Conservation (phyloP, 768 basidiomycete species). For the Rhizopogon roseolus region DNA sequence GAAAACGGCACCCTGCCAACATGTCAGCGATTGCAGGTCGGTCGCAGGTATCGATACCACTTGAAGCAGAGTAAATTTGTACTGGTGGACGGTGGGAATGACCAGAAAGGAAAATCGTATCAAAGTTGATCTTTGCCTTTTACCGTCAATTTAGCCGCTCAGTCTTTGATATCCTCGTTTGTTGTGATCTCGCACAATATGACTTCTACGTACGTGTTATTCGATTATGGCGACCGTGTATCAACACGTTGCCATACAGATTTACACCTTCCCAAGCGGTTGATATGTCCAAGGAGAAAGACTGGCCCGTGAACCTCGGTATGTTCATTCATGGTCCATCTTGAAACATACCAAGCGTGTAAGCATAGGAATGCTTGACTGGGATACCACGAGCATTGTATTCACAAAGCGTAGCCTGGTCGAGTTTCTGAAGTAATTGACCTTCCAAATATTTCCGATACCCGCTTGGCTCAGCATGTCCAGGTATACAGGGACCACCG, state of each 20-base stretch:
- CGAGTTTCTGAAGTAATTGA: constrained; percentile 69
- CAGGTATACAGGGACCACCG: constrained; percentile 71
- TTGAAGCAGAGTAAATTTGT: too few relatives aligned
- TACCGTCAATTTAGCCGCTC: neutral
- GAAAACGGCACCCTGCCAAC: neutral
- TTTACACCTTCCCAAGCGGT: constrained; percentile 53
- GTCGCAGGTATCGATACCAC: neutral
- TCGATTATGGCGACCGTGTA: neutral
- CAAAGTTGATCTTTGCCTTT: neutral
- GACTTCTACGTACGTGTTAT: neutral
- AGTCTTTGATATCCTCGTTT: neutral
- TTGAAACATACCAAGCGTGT: neutral
- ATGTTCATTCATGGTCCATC: constrained; percentile 10
- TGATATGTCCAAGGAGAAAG: constrained; percentile 63
- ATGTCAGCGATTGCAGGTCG: neutral
- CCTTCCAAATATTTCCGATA: neutral
- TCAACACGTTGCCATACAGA: constrained; percentile 26
- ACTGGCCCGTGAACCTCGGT: constrained; percentile 71
- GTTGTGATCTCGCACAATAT: neutral
- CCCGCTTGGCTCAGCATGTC: constrained; percentile 19
- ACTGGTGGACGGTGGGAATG: neutral
- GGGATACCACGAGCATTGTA: constrained; percentile 71
- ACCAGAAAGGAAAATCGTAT: neutral
- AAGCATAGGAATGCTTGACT: constrained; percentile 67
- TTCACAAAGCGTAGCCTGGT: constrained; percentile 75